These are phyloP conservation scores for Saturnispora saitoi DNA, from an alignment of 805 yeast species.

Conservation along the genomic window DNA sequence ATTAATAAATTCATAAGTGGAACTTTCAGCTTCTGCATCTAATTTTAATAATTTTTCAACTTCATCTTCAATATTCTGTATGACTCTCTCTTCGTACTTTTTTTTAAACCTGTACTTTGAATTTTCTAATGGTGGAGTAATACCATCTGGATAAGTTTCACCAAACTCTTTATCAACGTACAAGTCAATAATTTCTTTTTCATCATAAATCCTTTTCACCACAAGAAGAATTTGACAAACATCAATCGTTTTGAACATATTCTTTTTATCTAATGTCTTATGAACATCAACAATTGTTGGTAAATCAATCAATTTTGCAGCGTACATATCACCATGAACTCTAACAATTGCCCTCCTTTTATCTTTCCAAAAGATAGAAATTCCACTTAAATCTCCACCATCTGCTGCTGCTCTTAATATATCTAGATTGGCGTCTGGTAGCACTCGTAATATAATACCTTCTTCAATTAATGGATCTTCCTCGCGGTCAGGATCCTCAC, in stretches of 20 bases:
- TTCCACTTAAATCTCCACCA: conserved; percentile 59
- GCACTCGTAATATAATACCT: conserved; percentile 69
- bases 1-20: conserved; percentile 67
- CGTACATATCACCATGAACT: conserved; percentile 62
- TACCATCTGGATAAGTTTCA: conserved; percentile 58
- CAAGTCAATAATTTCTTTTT: conserved; percentile 38
- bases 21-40: conserved; percentile 80
- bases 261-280: conserved; percentile 84
- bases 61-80: conserved; percentile 68
- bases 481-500: conserved; percentile 92
- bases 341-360: conserved; percentile 68
- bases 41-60: conserved; percentile 67
- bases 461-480: conserved; percentile 91
- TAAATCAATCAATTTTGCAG: conserved; percentile 78
- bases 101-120: conserved; percentile 66
- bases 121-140: conserved; percentile 71
- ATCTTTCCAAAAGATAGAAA: conserved; percentile 77
- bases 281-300: conserved; percentile 84
- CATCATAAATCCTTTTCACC: conserved; percentile 40
- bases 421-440: conserved; percentile 61
- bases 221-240: conserved; percentile 79
- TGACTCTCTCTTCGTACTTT: conserved; percentile 58
- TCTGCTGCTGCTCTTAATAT: conserved; percentile 70
- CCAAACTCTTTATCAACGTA: conserved; percentile 34
- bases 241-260: conserved; percentile 79